These are phyloP conservation scores for Aspergillus cavernicola DNA, from an alignment of 495 filamentous ascomycete genomes.

Conservation along the genomic window DNA sequence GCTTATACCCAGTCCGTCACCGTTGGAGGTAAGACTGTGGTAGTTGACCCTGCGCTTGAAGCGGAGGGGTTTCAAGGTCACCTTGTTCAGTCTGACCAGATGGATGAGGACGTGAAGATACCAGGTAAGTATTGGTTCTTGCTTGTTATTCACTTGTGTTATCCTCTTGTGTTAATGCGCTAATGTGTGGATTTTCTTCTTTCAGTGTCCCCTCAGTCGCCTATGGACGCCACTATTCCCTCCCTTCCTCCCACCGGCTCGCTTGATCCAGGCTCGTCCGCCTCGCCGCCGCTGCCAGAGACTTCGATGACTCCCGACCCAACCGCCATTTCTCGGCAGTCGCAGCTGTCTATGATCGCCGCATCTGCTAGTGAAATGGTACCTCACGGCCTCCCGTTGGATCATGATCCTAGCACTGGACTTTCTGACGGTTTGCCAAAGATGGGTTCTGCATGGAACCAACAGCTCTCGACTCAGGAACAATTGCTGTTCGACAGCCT, in stretches of 20 bases:
- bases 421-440: slow-evolving; percentile 35
- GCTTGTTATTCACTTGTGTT: background rate
- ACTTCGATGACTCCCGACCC: slow-evolving; percentile 38
- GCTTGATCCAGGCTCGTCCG: slow-evolving; percentile 32
- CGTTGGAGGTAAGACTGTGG: slow-evolving; percentile 45
- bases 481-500: slow-evolving; percentile 46
- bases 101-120: slow-evolving; percentile 28
- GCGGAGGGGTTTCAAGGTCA: slow-evolving; percentile 43
- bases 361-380: slow-evolving; percentile 49
- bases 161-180: slow-evolving; percentile 6
- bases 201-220: slow-evolving; percentile 30
- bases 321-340: slow-evolving; percentile 41
- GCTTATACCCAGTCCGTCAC: slow-evolving; percentile 45
- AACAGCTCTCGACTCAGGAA: slow-evolving; percentile 41
- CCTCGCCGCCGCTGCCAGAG: slow-evolving; percentile 40
- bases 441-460: slow-evolving; percentile 34
- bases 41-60: slow-evolving; percentile 46
- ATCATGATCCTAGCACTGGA: slow-evolving; percentile 27
- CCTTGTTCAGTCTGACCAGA: slow-evolving; percentile 23
- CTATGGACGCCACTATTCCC: slow-evolving; percentile 27
- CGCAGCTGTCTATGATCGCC: slow-evolving; percentile 47
- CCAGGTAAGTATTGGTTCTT: slow-evolving; percentile 23
- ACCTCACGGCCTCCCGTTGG: slow-evolving; percentile 40
- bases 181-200: slow-evolving; percentile 17
- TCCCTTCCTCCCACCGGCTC: slow-evolving; percentile 32